phyloP scores from a whole-genome alignment of 352 stramenopile species.

The Globisporangium camurandrum region DNA sequence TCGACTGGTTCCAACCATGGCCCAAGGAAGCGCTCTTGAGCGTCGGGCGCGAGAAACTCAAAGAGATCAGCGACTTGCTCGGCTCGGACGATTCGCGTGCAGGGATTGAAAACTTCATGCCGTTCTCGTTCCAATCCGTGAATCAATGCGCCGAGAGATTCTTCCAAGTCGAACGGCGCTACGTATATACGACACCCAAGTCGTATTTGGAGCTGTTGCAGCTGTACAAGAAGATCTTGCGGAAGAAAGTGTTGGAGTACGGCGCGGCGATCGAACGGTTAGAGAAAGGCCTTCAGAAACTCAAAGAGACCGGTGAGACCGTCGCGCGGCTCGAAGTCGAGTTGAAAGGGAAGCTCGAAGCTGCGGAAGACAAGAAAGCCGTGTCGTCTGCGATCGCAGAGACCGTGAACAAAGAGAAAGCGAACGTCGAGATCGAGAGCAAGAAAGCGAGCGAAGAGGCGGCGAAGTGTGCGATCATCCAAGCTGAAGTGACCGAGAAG shows the following conservation, averaged over 20 bases:
- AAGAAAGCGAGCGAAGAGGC: constrained; percentile 90
- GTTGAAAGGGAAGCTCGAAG: constrained; percentile 93
- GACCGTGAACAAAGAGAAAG: constrained; percentile 93
- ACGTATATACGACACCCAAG: constrained; percentile 95
- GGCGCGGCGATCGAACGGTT: constrained; percentile 86
- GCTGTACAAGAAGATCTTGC: constrained; percentile 91
- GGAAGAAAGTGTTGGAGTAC: constrained; percentile 89
- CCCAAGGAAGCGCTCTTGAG: constrained; percentile 90
- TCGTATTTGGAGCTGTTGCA: constrained; percentile 94
- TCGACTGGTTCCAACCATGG: constrained; percentile 94
- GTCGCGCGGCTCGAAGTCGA: constrained; percentile 91
- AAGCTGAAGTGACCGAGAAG: constrained; percentile 91
- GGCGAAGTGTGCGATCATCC: constrained; percentile 91
- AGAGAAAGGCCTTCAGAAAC: constrained; percentile 89
- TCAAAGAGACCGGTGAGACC: constrained; percentile 90
- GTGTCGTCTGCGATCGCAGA: constrained; percentile 92
- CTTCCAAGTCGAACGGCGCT: constrained; percentile 83
- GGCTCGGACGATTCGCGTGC: constrained; percentile 68
- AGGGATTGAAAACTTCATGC: constrained; percentile 94
- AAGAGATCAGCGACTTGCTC: constrained; percentile 78
- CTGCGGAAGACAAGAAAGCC: constrained; percentile 94
- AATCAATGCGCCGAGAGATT: constrained; percentile 90
- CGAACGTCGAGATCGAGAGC: constrained; percentile 93
- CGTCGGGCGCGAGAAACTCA: constrained; percentile 85
- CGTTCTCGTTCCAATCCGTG: constrained; percentile 92